Evolutionary conservation across 108 stramenopile species (phyloP), one percentile per base, ranked within the genome.

Genomic region (Hondaea fermentalgiana): DNA sequence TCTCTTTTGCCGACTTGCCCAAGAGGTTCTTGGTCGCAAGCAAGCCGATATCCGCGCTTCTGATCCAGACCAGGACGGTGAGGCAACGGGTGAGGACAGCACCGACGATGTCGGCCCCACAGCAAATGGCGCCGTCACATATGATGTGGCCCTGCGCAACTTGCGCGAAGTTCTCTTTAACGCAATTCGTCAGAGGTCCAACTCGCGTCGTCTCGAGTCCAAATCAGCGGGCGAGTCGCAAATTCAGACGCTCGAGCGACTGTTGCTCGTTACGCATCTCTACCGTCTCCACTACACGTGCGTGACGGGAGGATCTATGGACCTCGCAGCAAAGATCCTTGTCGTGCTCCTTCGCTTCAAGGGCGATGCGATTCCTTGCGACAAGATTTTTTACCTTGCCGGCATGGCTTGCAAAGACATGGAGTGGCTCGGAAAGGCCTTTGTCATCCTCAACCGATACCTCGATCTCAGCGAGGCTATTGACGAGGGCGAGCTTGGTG

Each of bases 391-490:
- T 87, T 94, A 90, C 45, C 47, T 88, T 60, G 95, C 95, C 10
- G 94, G 94, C 3, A 69, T 21, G 57, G 72, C 91, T 16, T 89
- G 83, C 87, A 83, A 88, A 23, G 91, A 94, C 8, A 42, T 72
- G n/a, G 92, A 91, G 25, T 58, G 93, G 45, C 59, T 88, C 4
- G 93, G 92, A 89, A 59, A 95, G 59, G 95, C 94, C 6, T 95
- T 95, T 59, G 91, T 95, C 51, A 91, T 95, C 42, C 88, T 95
- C 28, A 95, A 95, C 87, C 91, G 95, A 4, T 95, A 94, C 92
- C 89, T 95, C 2, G 95, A 95, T 55, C 72, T 95, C 12, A 89
- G 92, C 29, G 95, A 95, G 88, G 94, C 95, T 35, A 94, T 95
- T 55, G 95, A 95, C n/a, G 93, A 94, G 87, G 91, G 87, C 4